Conservation (phyloP, 129 eudicot species). For the Flaveria trinervia region DNA sequence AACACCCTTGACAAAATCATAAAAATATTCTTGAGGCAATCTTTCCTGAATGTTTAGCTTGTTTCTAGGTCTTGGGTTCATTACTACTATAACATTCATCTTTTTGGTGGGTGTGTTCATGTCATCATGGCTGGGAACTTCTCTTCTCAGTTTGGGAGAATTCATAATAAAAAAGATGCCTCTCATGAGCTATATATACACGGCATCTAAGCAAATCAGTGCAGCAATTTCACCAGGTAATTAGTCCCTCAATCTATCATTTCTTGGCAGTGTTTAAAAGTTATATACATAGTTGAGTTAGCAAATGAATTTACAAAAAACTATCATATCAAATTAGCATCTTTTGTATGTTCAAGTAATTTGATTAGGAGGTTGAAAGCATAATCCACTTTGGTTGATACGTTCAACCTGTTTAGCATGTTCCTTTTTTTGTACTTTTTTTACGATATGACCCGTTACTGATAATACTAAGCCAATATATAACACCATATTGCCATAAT, state of each 20-base stretch:
- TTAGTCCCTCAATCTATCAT: neutral
- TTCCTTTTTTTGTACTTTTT: neutral
- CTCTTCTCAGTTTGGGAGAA: conserved; percentile 68
- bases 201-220: conserved; percentile 80
- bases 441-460: neutral
- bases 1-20: neutral
- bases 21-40: conserved; percentile 7
- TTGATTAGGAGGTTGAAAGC: neutral
- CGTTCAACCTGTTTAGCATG: neutral
- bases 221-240: conserved; percentile 81
- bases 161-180: conserved; percentile 77
- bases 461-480: neutral
- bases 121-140: conserved; percentile 85
- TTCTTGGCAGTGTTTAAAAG: neutral
- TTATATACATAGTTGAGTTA: neutral
- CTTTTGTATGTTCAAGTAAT: no score
- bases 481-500: neutral
- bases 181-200: conserved; percentile 66
- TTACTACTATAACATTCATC: conserved; percentile 67
- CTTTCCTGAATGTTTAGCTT: conserved; percentile 1
- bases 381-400: neutral
- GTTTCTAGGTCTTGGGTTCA: conserved; percentile 68
- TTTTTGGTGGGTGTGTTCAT: conserved; percentile 75
- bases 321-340: no score
- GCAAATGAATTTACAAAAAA: no score